Evolutionary conservation across 2,329 filamentous ascomycete species (phyloP), one percentile per base, ranked within the genome.

Genomic region (Hirsutella rhossiliensis): DNA sequence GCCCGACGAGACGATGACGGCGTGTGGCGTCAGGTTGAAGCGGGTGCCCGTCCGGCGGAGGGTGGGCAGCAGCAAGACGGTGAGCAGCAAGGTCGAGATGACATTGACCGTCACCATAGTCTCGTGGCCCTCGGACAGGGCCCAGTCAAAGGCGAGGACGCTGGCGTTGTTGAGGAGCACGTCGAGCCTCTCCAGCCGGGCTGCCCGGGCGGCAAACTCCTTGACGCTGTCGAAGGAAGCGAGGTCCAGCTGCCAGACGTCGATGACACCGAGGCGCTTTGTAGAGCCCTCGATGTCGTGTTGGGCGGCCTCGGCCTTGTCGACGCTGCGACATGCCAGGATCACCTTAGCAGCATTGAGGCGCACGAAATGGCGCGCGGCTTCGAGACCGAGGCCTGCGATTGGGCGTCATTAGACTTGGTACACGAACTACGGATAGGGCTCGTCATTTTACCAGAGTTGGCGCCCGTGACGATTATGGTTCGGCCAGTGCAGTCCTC

Each of bases 181-280:
- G 45, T 72, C 69, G 17, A 72, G 51, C 11, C 70, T 55, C 4
- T 62, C 59, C 28, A 72, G 52, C 6, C 48, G 38, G 18, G 52
- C 49, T 1, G 51, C 47, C 13, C 56, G 47, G 4, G 48, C 47
- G 11, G 57, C 63, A 47, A 75, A 73, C 43, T 39, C 56, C 38
- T 50, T 48, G 36, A 63, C 49, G 37, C 54, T 57, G 1, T 51
- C 64, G 52, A 64, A 68, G 3, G 56, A 64, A 4, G 47, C 43
- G 41, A 73, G 62, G 46, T 74, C 67, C 8, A 73, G 50, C 5
- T 58, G 39, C 67, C 68, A 74, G 13, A 72, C 64, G 23, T 69
- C 62, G 17, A 69, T 54, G 1, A 56, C 45, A 2, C 48, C 49
- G 0, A 47, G 38, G 23, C 48, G 49, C 2, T 44, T 37, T 0